Conservation (phyloP, 805 yeast species). For the Starmerella potacharoeniae region DNA sequence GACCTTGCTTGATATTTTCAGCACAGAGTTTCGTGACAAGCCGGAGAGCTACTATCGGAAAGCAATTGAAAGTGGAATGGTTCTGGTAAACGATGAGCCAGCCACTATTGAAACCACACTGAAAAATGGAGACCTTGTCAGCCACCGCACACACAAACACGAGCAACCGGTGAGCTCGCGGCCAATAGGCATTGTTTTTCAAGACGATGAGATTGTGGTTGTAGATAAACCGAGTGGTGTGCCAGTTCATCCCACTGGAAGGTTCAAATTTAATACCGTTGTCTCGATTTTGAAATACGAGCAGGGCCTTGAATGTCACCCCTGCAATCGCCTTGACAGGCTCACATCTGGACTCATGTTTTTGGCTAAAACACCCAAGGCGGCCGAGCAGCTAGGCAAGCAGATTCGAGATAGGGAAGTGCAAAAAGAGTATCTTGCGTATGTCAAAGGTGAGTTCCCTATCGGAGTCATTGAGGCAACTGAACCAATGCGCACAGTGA, state of each 20-base stretch:
- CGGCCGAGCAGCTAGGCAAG: constrained; percentile 63
- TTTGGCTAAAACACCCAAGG: constrained; percentile 67
- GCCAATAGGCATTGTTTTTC: constrained; percentile 54
- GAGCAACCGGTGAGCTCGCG: constrained; percentile 69
- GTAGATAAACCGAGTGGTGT: constrained; percentile 91
- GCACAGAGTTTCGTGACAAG: constrained; percentile 73
- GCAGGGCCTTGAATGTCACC: constrained; percentile 54
- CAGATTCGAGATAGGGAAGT: constrained; percentile 63
- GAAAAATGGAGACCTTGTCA: constrained; percentile 70
- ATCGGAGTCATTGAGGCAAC: constrained; percentile 40
- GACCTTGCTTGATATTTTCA: constrained; percentile 68
- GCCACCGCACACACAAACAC: constrained; percentile 73
- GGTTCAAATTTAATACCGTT: constrained; percentile 65
- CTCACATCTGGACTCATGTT: constrained; percentile 91
- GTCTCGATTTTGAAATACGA: constrained; percentile 70
- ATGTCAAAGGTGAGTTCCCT: constrained; percentile 83
- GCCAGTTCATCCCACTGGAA: constrained; percentile 92
- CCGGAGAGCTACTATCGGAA: constrained; percentile 50
- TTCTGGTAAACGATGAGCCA: constrained; percentile 53
- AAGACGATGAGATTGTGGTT: constrained; percentile 65
- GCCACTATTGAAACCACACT: constrained; percentile 58
- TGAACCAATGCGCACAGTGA: constrained; percentile 54
- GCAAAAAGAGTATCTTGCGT: constrained; percentile 70
- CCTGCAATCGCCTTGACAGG: constrained; percentile 82
- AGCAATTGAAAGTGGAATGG: constrained; percentile 67